A percentile compares a stretch with the other conserved stretches of the same genome.
Conservation (phyloP, 1,284 basidiomycete genomes). For the Athelia psychrophila region DNA sequence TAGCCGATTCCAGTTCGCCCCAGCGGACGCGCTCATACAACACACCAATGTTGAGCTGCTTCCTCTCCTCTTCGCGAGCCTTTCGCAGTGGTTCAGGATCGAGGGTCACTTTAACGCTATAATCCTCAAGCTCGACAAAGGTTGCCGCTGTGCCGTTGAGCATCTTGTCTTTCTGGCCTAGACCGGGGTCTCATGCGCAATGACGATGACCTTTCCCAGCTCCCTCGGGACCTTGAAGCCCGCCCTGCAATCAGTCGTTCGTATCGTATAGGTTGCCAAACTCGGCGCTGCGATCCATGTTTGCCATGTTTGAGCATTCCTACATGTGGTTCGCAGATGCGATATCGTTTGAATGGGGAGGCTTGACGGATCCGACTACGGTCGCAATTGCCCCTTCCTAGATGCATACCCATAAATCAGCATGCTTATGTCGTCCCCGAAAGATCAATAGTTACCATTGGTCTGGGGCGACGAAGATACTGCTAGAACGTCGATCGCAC, state of each 20-base stretch:
- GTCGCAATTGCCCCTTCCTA: constrained; percentile 69
- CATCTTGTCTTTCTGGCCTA: too few relatives aligned
- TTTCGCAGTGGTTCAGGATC: too few relatives aligned
- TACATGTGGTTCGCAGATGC: constrained; percentile 97
- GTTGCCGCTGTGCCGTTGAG: too few relatives aligned
- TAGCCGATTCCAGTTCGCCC: too few relatives aligned
- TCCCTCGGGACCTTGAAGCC: constrained; percentile 79
- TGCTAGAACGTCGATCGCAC: constrained; percentile 75
- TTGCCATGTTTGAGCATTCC: constrained; percentile 97
- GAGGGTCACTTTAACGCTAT: too few relatives aligned
- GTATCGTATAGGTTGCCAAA: constrained; percentile 74
- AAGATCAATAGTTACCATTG: constrained; percentile 52
- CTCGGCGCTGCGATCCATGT: constrained; percentile 80
- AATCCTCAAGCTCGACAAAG: too few relatives aligned
- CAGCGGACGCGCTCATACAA: too few relatives aligned
- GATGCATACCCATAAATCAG: constrained; percentile 5
- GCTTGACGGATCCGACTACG: constrained; percentile 67
- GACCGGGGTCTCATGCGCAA: too few relatives aligned
- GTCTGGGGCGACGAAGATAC: constrained; percentile 72
- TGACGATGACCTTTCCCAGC: constrained; percentile 75
- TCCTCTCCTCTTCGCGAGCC: too few relatives aligned
- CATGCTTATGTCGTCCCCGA: background rate
- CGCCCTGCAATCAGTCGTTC: constrained; percentile 80
- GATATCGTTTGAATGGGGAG: constrained; percentile 92
- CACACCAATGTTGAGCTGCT: too few relatives aligned